Conservation (phyloP, 805 yeast species). For the Zygosaccharomyces bisporus region DNA sequence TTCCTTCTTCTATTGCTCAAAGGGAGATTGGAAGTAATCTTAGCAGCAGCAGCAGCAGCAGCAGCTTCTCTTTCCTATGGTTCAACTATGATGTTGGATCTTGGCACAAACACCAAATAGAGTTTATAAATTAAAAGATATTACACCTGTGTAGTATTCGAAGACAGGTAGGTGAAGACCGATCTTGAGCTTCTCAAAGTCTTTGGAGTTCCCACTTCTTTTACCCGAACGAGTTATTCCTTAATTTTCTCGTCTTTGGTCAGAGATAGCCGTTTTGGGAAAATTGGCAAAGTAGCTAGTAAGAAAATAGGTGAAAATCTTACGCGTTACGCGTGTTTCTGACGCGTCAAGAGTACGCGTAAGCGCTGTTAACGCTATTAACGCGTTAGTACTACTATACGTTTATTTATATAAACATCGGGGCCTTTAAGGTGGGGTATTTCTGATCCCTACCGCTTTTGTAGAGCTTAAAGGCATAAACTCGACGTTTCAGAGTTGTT, state of each 20-base stretch:
- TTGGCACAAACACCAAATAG: not conserved
- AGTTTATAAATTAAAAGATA: not conserved
- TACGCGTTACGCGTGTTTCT: not conserved
- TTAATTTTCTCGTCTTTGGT: not conserved
- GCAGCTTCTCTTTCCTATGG: not conserved
- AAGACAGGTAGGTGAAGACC: not conserved
- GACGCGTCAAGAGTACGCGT: no score
- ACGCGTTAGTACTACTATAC: not conserved
- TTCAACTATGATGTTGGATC: not conserved
- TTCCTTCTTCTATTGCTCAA: not conserved
- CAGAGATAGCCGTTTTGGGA: not conserved
- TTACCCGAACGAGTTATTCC: not conserved
- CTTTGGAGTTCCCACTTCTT: not conserved
- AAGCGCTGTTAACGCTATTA: not conserved
- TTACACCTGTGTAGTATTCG: not conserved
- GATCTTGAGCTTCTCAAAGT: not conserved
- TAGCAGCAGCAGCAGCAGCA: conserved; percentile 2
- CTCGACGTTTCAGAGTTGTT: no score
- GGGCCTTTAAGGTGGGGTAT: no score
- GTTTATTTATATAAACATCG: no score
- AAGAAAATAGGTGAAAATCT: not conserved
- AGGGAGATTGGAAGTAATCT: not conserved
- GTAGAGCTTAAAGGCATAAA: not conserved
- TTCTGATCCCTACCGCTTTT: not conserved
- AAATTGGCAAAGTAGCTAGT: not conserved